phyloP scores from a whole-genome alignment of 768 basidiomycete genomes.

The Cyclocybe aegerita region DNA sequence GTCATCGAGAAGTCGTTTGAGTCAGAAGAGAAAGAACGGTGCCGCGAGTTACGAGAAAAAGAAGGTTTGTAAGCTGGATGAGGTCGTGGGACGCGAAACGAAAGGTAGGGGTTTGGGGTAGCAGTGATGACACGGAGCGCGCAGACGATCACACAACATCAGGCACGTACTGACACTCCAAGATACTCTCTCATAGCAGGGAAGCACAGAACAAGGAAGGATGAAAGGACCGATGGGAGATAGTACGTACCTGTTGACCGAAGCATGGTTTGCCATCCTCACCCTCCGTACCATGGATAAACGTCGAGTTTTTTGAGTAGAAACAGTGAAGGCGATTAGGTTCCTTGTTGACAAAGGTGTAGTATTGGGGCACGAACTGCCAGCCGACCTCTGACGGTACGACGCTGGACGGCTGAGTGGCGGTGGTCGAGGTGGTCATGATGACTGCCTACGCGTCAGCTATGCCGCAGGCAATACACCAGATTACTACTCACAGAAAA shows the following conservation, averaged over 20 bases:
- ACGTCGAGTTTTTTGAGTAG: constrained; percentile 97
- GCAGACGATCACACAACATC: neutral
- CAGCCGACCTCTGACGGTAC: constrained; percentile 95
- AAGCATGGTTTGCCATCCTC: constrained; percentile 88
- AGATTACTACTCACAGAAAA: constrained; percentile 25
- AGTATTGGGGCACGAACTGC: constrained; percentile 99
- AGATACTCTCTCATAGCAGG: neutral
- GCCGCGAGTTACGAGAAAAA: neutral
- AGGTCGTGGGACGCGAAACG: neutral
- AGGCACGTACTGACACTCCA: no score
- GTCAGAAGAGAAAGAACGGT: neutral
- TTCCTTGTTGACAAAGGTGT: constrained; percentile 98
- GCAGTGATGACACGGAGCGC: neutral
- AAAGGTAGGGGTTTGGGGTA: no score
- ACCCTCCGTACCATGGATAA: constrained; percentile 96
- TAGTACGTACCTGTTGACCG: constrained; percentile 80
- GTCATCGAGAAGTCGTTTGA: neutral
- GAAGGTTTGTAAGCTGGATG: neutral
- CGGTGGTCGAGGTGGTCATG: constrained; percentile 37
- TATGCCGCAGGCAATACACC: neutral
- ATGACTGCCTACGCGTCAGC: constrained; percentile 11
- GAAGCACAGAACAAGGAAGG: neutral
- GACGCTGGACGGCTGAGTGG: constrained; percentile 58
- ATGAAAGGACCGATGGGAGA: constrained; percentile 1
- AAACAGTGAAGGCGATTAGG: constrained; percentile 97